Percentiles rank a stretch among this genome's conserved stretches.
Evolutionary conservation across 768 basidiomycete genomes (phyloP).

Genomic region (Hygrocybe punicea): DNA sequence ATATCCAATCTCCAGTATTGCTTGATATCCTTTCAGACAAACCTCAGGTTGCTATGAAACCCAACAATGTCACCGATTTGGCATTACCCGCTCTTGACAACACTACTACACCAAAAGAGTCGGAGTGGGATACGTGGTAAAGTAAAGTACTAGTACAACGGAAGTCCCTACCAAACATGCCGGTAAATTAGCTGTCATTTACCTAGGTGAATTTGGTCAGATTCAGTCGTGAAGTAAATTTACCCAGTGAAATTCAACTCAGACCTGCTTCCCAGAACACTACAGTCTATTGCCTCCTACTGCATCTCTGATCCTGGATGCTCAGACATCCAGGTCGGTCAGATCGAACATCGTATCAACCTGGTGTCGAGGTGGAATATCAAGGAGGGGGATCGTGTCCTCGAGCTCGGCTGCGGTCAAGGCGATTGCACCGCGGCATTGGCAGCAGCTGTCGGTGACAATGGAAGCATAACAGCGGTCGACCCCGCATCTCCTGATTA

Average conservation of each 20-base stretch:
- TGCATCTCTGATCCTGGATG: constrained; percentile 14
- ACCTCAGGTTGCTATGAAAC: neutral
- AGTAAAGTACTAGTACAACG: neutral
- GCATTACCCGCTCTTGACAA: neutral
- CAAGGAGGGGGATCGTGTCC: constrained; percentile 24
- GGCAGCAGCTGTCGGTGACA: constrained; percentile 33
- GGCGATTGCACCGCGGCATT: constrained; percentile 41
- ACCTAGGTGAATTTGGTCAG: neutral
- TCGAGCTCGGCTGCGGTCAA: constrained; percentile 43
- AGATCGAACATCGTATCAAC: constrained; percentile 31
- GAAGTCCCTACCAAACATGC: too few relatives aligned
- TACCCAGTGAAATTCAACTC: neutral
- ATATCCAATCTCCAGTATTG: neutral
- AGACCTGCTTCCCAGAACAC: neutral
- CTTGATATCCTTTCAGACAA: neutral
- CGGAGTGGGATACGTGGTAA: neutral
- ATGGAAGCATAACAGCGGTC: constrained; percentile 37
- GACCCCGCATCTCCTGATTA: constrained; percentile 39
- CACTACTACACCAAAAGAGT: neutral
- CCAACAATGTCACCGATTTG: neutral
- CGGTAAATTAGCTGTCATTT: neutral
- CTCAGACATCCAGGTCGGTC: constrained; percentile 11
- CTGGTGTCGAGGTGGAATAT: constrained; percentile 32
- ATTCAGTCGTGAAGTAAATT: neutral
- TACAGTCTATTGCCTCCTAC: constrained; percentile 1